Evolutionary conservation across 2,329 filamentous ascomycete species (phyloP).

Genomic region (Tolypocladium tropicale): DNA sequence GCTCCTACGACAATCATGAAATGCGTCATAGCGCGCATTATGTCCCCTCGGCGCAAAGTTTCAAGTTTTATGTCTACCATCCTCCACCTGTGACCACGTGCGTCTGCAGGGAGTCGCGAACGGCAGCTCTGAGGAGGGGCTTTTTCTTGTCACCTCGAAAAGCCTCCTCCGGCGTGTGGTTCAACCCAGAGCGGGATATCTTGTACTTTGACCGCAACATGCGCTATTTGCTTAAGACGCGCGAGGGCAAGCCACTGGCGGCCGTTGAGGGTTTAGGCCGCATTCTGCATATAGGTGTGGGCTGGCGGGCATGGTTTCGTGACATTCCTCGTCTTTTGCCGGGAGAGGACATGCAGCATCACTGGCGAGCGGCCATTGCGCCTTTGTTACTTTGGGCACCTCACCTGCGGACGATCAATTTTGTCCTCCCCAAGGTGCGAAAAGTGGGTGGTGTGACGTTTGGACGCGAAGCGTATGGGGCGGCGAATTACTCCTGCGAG

Average conservation of each 20-base stretch:
- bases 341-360: conserved; percentile 9
- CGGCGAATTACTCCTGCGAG: conserved; percentile 7
- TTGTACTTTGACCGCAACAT: conserved; percentile 19
- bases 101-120: conserved; percentile 17
- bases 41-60: background rate
- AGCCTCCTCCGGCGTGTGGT: conserved; percentile 11
- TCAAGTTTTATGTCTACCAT: conserved; percentile 13
- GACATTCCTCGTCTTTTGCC: conserved; percentile 13
- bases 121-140: conserved; percentile 12
- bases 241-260: background rate
- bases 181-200: conserved; percentile 15
- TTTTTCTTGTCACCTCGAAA: conserved; percentile 12
- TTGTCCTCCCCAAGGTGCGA: conserved; percentile 14
- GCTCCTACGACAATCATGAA: background rate
- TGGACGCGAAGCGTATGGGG: conserved; percentile 16
- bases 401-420: conserved; percentile 12
- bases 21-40: background rate
- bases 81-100: conserved; percentile 8
- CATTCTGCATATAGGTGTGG: conserved; percentile 15
- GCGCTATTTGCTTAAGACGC: conserved; percentile 2
- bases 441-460: conserved; percentile 15
- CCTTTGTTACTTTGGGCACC: conserved; percentile 14
- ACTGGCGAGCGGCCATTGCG: conserved; percentile 11
- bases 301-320: conserved; percentile 18
- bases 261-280: conserved; percentile 11